Conservation (phyloP, 306 rosid species). For the Dalbergia oliveri region DNA sequence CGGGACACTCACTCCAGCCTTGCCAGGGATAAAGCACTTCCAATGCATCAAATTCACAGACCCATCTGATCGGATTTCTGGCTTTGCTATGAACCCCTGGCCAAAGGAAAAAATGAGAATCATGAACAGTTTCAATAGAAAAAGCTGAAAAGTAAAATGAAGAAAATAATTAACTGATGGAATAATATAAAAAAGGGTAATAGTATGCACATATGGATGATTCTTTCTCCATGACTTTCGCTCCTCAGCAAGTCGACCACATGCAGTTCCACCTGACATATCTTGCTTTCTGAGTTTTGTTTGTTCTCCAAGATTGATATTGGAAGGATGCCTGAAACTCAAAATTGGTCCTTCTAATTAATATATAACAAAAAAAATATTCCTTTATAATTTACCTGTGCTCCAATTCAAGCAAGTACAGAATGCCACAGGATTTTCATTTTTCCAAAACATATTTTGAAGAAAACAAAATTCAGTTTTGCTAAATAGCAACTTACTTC, state of each 20-base stretch:
- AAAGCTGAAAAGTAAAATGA: not conserved
- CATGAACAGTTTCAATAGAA: not conserved
- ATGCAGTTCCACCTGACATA: conserved; percentile 43
- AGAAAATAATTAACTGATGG: not conserved
- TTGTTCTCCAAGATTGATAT: not conserved
- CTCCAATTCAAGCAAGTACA: too few relatives aligned
- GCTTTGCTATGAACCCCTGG: conserved; percentile 54
- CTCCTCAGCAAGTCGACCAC: conserved; percentile 50
- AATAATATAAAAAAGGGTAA: not conserved
- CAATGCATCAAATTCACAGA: conserved; percentile 49
- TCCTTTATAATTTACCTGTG: not conserved
- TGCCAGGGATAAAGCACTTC: conserved; percentile 50
- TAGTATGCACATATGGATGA: conserved; percentile 42
- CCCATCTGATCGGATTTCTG: conserved; percentile 41
- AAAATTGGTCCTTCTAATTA: not conserved
- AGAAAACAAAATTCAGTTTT: too few relatives aligned
- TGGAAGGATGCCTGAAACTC: not conserved
- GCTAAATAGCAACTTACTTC: too few relatives aligned
- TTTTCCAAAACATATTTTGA: too few relatives aligned
- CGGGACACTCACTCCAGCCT: conserved; percentile 38
- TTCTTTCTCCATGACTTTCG: conserved; percentile 50
- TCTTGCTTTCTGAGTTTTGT: not conserved
- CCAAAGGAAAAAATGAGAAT: not conserved
- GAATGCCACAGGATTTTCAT: too few relatives aligned
- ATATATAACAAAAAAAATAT: not conserved